These are phyloP conservation scores for Hansenula sp. DNA, from an alignment of 1,139 yeast genomes.

Conservation along the genomic window DNA sequence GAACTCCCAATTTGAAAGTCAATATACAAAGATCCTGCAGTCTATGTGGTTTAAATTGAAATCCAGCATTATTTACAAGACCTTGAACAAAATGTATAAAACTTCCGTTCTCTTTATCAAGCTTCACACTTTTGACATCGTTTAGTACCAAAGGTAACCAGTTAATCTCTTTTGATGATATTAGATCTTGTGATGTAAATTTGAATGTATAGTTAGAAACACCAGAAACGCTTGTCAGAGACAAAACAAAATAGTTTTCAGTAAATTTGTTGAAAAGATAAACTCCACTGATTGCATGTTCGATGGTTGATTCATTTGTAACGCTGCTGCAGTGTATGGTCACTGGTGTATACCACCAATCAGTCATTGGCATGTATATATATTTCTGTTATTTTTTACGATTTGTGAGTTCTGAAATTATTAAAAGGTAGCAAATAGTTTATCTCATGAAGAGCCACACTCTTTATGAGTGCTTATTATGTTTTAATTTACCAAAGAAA, in stretches of 20 bases:
- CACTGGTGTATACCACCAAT: constrained; percentile 2
- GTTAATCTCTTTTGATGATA: constrained; percentile 5
- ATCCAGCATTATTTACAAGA: constrained; percentile 12
- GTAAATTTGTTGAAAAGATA: constrained; percentile 13
- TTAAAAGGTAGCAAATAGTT: no score
- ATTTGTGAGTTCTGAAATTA: no score
- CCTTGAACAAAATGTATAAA: constrained; percentile 9
- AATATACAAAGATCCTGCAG: constrained; percentile 2
- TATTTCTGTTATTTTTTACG: no score
- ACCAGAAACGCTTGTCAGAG: constrained; percentile 10
- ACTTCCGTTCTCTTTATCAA: background rate
- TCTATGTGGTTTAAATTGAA: constrained; percentile 14
- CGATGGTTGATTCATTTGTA: background rate
- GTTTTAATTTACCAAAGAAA: no score
- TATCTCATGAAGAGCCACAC: no score
- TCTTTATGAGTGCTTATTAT: no score
- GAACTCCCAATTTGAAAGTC: constrained; percentile 4
- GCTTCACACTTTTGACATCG: constrained; percentile 4
- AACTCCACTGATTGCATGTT: constrained; percentile 18
- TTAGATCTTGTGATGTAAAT: constrained; percentile 10
- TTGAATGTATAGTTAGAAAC: constrained; percentile 11
- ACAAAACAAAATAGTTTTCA: constrained; percentile 11
- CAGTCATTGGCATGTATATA: constrained; percentile 1
- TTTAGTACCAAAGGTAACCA: constrained; percentile 12
- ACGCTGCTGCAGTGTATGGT: background rate